These are phyloP conservation scores for Penicillium ucsense DNA, from an alignment of 495 filamentous ascomycete genomes.

Conservation along the genomic window DNA sequence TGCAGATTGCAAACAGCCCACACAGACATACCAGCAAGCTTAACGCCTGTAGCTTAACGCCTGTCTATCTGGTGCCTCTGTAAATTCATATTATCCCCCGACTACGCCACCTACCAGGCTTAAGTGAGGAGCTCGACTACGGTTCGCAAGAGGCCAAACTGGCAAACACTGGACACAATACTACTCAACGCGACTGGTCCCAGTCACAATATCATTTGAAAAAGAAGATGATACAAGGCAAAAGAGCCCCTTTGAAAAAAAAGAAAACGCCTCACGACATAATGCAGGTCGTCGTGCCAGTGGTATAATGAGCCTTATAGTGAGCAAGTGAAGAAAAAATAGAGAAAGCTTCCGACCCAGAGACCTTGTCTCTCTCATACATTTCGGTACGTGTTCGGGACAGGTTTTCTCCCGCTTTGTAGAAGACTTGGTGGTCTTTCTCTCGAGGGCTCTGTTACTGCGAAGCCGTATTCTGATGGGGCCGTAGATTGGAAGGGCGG, in stretches of 20 bases:
- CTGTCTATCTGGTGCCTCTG: no score
- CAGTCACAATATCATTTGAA: no score
- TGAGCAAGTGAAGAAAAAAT: background rate
- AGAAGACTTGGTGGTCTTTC: slow-evolving; percentile 35
- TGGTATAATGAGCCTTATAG: background rate
- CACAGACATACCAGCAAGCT: no score
- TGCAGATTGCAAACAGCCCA: no score
- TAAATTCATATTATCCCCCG: no score
- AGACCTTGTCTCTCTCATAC: slow-evolving; percentile 16
- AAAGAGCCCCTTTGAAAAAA: background rate
- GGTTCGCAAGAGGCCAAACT: no score
- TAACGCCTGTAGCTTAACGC: no score
- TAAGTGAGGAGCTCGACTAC: no score
- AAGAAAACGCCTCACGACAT: background rate
- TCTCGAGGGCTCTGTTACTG: slow-evolving; percentile 1
- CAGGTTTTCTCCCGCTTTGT: slow-evolving; percentile 32
- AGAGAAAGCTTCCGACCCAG: background rate
- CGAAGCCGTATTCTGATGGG: slow-evolving; percentile 11
- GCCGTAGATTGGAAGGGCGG: slow-evolving; percentile 23
- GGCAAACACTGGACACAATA: no score
- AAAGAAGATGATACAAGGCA: background rate
- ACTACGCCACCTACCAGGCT: no score
- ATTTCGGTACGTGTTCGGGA: slow-evolving; percentile 22
- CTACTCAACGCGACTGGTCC: no score
- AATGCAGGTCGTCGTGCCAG: no score